Conservation (phyloP, 176 grass and related monocot genomes). For the Oryza rufipogon region DNA sequence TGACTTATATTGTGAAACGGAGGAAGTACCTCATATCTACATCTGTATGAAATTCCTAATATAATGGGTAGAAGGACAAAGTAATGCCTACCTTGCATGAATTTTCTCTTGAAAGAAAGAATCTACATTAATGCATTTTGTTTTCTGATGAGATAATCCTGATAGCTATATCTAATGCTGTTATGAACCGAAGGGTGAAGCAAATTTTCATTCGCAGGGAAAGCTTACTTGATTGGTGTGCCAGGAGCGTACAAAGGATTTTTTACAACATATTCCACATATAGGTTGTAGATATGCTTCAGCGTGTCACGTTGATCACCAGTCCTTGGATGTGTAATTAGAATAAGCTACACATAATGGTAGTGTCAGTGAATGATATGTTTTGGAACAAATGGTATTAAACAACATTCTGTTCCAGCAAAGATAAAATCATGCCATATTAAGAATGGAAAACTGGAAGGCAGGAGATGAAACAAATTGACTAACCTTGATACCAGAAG, state of each 20-base stretch:
- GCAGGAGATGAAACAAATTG: slow-evolving; percentile 15
- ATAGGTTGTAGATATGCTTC: slow-evolving; percentile 94
- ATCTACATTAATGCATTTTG: background rate
- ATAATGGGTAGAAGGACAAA: background rate
- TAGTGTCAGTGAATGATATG: background rate
- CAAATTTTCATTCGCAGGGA: background rate
- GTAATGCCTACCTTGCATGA: background rate
- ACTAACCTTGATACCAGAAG: slow-evolving; percentile 90
- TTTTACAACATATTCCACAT: slow-evolving; percentile 97
- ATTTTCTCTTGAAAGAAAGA: background rate
- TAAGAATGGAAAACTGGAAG: background rate
- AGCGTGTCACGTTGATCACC: slow-evolving; percentile 81
- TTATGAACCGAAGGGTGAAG: background rate
- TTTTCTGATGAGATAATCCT: background rate
- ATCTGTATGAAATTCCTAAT: background rate
- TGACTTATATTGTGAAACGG: too few relatives aligned
- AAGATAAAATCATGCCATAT: slow-evolving; percentile 21
- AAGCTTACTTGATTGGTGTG: slow-evolving; percentile 77
- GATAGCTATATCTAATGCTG: background rate
- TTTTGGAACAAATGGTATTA: background rate
- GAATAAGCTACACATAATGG: slow-evolving; percentile 74
- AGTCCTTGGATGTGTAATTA: slow-evolving; percentile 89
- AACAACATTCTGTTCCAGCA: slow-evolving; percentile 10
- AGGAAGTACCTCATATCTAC: background rate
- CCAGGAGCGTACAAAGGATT: slow-evolving; percentile 86